phyloP scores from a whole-genome alignment of 805 yeast genomes.

The Candida hungchunana region DNA sequence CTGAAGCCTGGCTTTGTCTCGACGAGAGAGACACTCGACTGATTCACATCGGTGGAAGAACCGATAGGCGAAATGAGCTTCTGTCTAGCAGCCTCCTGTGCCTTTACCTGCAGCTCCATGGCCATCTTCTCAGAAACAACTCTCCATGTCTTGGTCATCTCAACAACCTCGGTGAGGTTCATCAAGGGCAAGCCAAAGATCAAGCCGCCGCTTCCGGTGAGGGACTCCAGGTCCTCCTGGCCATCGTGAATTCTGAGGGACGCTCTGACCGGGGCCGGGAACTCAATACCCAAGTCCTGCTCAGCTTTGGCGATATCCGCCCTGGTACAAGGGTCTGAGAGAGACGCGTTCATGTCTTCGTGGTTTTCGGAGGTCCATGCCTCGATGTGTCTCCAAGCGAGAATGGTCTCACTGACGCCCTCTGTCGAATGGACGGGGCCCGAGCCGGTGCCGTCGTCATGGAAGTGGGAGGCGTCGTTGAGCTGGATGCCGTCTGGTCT shows the following conservation, averaged over 20 bases:
- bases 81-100: constrained; percentile 16
- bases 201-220: constrained; percentile 66
- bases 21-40: constrained; percentile 20
- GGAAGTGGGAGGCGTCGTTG: constrained; percentile 31
- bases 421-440: constrained; percentile 35
- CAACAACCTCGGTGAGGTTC: constrained; percentile 75
- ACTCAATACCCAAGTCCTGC: constrained; percentile 64
- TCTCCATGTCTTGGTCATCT: constrained; percentile 84
- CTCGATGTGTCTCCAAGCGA: constrained; percentile 88
- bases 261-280: constrained; percentile 82
- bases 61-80: constrained; percentile 25
- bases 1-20: constrained; percentile 29
- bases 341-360: constrained; percentile 76
- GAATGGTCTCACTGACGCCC: constrained; percentile 70
- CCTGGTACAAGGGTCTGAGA: constrained; percentile 74
- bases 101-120: constrained; percentile 23
- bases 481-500: constrained; percentile 17
- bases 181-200: constrained; percentile 76
- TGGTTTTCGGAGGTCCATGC: constrained; percentile 75
- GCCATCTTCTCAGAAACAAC: constrained; percentile 49
- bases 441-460: constrained; percentile 30
- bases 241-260: constrained; percentile 86
- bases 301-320: constrained; percentile 82
- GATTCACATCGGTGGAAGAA: constrained; percentile 20
- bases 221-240: constrained; percentile 72